Evolutionary conservation across 2,329 filamentous ascomycete genomes (phyloP), one percentile per base, ranked within the genome.

Genomic region (Curvularia sp.): DNA sequence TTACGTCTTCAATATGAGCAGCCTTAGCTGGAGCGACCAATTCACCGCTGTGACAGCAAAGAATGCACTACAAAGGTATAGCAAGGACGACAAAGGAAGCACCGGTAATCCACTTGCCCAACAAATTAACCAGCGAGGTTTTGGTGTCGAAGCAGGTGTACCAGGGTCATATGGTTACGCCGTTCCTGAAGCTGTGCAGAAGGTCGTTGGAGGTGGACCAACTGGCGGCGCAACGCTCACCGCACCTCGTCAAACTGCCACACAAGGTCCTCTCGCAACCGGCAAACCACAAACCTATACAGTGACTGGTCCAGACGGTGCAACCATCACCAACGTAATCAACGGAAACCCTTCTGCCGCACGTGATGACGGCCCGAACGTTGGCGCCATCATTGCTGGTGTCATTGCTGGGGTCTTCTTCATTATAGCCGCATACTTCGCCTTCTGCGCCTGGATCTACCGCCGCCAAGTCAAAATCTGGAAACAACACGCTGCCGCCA

Each of bases 1-100:
- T 60, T 92, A 91, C 70, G 85, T 92, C 26, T 94, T 92, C 78
- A 93, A 96, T 69, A 79, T 93, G 51, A 89, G 86, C 9, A 86
- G 84, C 35, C 82, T 88, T 1, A 70, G 83, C 51, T 96, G 92
- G 92, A 80, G 88, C 56, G 83, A 86, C 22, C 82, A 83, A 2
- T 96, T 94, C 72, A 86, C 88, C 41, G 89, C 91, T 0, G 78
- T 84, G 0, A 82, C 81, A 7, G 88, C 85, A 72, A 81, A 81
- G 24, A 77, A 84, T n/a, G 81, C 84, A 54, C 67, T 78, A 4
- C 73, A 83, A 35, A 61, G 67, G 5, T 72, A 62, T 26, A 61
- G 63, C 39, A 68, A 72, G 43, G 61, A 69, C 2, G 66, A 64
- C 53, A 74, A 69, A 5, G 65, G 64, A 39, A 74, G 72, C 58